Evolutionary conservation across 2,329 filamentous ascomycete species (phyloP).

Genomic region (Pseudogymnoascus sp.): DNA sequence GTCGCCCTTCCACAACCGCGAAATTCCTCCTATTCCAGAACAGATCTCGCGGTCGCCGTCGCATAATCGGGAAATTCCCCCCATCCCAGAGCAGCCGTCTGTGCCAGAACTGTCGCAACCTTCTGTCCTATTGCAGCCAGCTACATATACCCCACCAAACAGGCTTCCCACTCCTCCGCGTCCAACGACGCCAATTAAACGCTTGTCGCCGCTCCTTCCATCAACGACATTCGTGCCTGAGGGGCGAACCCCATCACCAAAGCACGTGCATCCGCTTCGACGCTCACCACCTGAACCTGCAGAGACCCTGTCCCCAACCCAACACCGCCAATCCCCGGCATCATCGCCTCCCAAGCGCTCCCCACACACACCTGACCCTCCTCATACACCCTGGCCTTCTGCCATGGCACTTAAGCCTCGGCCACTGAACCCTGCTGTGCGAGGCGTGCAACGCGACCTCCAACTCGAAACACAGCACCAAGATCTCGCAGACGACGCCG

Average conservation of each 20-base stretch:
- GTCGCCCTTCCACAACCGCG: not conserved
- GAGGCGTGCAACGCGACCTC: conserved; percentile 50
- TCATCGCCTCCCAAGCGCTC: not conserved
- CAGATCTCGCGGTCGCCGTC: not conserved
- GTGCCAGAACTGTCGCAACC: not conserved
- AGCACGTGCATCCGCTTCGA: not conserved
- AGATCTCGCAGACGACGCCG: conserved; percentile 48
- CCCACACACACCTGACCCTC: not conserved
- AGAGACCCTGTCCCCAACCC: conserved; percentile 28
- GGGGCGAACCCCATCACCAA: not conserved
- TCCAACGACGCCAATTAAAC: not conserved
- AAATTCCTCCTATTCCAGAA: not conserved
- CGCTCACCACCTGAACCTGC: not conserved
- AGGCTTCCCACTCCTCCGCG: not conserved
- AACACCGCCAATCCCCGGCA: not conserved
- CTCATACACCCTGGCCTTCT: not conserved
- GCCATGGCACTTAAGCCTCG: not conserved
- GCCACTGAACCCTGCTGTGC: conserved; percentile 35
- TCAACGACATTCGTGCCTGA: not conserved
- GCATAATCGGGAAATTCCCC: not conserved
- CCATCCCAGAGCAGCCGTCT: not conserved
- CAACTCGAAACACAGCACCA: conserved; percentile 48
- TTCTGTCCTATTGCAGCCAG: not conserved
- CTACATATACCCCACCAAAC: not conserved
- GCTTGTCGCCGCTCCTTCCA: not conserved